Evolutionary conservation across 2,329 filamentous ascomycete genomes (phyloP), one percentile per base, ranked within the genome.

Genomic region (Beauveria varroae): DNA sequence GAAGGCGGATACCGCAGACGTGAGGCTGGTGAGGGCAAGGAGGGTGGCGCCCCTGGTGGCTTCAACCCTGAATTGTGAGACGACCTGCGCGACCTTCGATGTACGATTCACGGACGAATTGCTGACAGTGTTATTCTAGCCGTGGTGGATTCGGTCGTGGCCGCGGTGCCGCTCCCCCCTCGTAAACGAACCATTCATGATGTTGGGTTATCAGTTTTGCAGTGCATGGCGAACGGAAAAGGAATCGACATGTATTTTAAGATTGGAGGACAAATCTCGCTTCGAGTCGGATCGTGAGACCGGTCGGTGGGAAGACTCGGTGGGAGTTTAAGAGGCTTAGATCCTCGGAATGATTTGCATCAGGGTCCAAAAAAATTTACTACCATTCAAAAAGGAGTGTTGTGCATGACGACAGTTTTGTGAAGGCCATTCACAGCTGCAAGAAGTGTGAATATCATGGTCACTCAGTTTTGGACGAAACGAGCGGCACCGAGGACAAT

Each of bases 1-100:
- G 88, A 92, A 80, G 93, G 93, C 77, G 90, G 89, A 76, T 96
- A 97, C 87, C 85, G 93, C 79, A 88, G 93, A 79, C 89, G 93
- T 75, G 91, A 96, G 74, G 88, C 86, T 80, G 89, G 87, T 74
- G 87, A 89, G 78, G 85, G 87, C 78, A 96, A 96, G 87, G 91
- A 96, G 83, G 91, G 91, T 74, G 90, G 88, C 84, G 90, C 91
- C 76, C 90, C 91, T 74, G 90, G 90, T 81, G 90, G 92, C 80
- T 96, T 95, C 79, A 88, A 89, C 81, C 92, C 92, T 76, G 86
- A 89, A 78, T 96, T 96, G 87, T 88, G 80, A 86, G 85, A 79
- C 71, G 64, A 60, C 51, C 65, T 61, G 20, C 43, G 51, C 58
- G 51, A 55, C 40, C 18, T 41, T 6, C n/a, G 18, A 43, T 41